Evolutionary conservation across 331 rosid species (phyloP).

Genomic region (Erythrophleum ivorense): DNA sequence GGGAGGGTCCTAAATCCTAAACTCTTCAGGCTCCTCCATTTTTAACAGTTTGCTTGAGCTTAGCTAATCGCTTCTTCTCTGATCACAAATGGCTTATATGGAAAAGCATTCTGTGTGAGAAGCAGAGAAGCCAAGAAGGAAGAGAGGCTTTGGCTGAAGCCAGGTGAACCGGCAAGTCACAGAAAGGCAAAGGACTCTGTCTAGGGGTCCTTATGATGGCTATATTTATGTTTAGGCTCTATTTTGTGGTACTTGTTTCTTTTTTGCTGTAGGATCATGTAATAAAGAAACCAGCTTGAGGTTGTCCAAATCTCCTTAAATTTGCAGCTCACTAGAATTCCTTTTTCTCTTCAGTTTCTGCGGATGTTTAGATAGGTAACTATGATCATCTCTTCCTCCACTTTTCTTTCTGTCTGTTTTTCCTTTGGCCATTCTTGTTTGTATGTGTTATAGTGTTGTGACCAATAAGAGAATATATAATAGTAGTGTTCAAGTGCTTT

Average conservation of each 20-base stretch:
- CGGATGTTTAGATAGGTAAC: conserved; percentile 46
- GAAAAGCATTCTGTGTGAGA: conserved; percentile 37
- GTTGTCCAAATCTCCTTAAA: conserved; percentile 33
- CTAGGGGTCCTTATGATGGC: conserved; percentile 52
- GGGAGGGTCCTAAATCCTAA: conserved; percentile 34
- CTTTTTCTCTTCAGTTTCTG: conserved; percentile 46
- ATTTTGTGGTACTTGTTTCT: conserved; percentile 17
- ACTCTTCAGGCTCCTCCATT: conserved; percentile 43
- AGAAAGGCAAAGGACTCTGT: conserved; percentile 74
- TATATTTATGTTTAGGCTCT: conserved; percentile 31
- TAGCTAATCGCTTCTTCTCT: conserved; percentile 56
- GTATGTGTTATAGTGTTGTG: conserved; percentile 36
- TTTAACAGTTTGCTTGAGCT: conserved; percentile 58
- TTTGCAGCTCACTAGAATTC: conserved; percentile 39
- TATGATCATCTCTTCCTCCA: conserved; percentile 25
- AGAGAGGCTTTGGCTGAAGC: conserved; percentile 54
- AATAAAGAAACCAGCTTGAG: conserved; percentile 50
- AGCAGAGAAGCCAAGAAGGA: conserved; percentile 40
- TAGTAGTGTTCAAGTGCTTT: conserved; percentile 19
- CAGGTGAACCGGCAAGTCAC: conserved; percentile 93
- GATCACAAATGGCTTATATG: conserved; percentile 34
- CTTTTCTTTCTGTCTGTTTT: conserved; percentile 25
- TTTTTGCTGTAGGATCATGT: conserved; percentile 33
- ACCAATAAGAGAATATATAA: conserved; percentile 21
- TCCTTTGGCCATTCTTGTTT: conserved; percentile 12